These are phyloP conservation scores for Saccharomyces cerevisiae DNA, from an alignment of 805 yeast species.

Conservation along the genomic window DNA sequence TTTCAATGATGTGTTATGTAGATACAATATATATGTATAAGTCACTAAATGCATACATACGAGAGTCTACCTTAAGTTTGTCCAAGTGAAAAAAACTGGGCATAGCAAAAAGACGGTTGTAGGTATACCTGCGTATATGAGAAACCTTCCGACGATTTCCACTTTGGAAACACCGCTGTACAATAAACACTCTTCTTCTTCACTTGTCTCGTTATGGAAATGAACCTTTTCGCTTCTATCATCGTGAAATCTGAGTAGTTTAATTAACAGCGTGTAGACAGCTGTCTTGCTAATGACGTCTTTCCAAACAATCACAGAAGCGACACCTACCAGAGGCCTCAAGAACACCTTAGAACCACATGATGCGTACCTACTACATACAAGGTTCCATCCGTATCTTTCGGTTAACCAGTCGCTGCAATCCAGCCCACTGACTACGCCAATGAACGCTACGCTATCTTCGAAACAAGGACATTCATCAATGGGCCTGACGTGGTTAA, in stretches of 20 bases:
- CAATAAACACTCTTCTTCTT: conserved; percentile 36
- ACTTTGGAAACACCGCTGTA: conserved; percentile 60
- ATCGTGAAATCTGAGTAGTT: conserved; percentile 11
- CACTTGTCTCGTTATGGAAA: conserved; percentile 15
- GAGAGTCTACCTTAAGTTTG: background rate
- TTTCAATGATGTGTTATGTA: background rate
- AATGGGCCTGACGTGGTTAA: conserved; percentile 75
- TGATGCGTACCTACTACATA: conserved; percentile 5
- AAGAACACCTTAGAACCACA: conserved; percentile 34
- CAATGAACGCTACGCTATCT: conserved; percentile 88
- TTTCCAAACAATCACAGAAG: conserved; percentile 65
- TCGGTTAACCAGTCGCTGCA: conserved; percentile 47
- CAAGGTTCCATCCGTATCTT: conserved; percentile 6
- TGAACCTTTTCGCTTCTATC: conserved; percentile 20
- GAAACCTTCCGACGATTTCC: conserved; percentile 65
- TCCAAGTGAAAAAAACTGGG: conserved; percentile 16
- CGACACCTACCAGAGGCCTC: conserved; percentile 54
- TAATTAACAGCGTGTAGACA: conserved; percentile 41
- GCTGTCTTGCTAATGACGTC: conserved; percentile 53
- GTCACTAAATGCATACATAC: background rate
- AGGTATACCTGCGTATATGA: conserved; percentile 79
- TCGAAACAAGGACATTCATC: conserved; percentile 96
- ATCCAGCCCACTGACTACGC: conserved; percentile 76
- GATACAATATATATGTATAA: background rate
- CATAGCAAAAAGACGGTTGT: conserved; percentile 38